Conservation (phyloP, 1,284 basidiomycete genomes). For the Malassezia caprae region DNA sequence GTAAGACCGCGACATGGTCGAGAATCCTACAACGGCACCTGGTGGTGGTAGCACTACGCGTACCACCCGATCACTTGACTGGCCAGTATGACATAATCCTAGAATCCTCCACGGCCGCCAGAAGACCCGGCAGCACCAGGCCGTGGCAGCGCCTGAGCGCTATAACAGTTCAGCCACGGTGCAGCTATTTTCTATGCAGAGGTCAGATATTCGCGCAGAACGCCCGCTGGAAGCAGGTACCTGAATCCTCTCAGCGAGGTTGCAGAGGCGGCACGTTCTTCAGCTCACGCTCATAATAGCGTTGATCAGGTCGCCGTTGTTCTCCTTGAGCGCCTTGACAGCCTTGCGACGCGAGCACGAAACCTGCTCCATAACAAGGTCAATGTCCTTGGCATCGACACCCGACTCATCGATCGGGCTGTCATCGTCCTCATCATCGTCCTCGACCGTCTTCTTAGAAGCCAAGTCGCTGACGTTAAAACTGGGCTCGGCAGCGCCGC, state of each 20-base stretch:
- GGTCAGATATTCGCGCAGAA: not conserved
- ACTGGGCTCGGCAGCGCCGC: constrained; percentile 14
- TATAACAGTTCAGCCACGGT: not conserved
- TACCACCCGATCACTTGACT: constrained; percentile 15
- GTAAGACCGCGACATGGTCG: constrained; percentile 30
- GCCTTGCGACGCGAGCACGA: constrained; percentile 46
- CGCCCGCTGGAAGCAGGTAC: not conserved
- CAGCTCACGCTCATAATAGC: constrained; percentile 46
- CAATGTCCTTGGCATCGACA: constrained; percentile 78
- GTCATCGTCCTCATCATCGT: constrained; percentile 47
- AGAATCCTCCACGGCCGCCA: not conserved
- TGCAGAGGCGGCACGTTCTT: not conserved
- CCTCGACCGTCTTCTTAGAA: constrained; percentile 29
- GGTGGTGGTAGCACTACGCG: not conserved
- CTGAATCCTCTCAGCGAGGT: not conserved
- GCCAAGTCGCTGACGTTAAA: constrained; percentile 14
- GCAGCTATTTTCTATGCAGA: not conserved
- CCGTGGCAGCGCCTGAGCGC: not conserved
- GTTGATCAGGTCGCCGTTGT: constrained; percentile 46
- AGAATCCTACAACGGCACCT: not conserved
- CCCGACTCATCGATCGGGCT: constrained; percentile 49
- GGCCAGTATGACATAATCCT: not conserved
- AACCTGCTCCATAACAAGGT: constrained; percentile 76
- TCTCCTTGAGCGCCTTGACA: constrained; percentile 47
- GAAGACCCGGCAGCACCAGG: not conserved